Evolutionary conservation across 2,329 filamentous ascomycete genomes (phyloP).

Genomic region (Talaromyces sp.): DNA sequence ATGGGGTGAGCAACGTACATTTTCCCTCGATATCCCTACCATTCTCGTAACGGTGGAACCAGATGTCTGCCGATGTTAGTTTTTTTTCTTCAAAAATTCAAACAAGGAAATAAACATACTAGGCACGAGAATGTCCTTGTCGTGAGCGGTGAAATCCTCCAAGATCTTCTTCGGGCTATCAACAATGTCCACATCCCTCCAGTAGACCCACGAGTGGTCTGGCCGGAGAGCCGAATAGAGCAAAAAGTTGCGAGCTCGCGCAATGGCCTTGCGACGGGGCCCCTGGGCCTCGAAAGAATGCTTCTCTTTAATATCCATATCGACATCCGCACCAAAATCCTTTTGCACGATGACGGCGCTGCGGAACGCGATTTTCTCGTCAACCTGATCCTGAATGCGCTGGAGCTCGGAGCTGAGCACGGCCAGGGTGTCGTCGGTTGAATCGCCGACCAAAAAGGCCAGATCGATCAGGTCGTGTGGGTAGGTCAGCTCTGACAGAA

Average conservation of each 20-base stretch:
- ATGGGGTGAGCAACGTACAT: constrained; percentile 54
- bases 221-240: constrained; percentile 77
- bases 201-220: constrained; percentile 97
- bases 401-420: constrained; percentile 78
- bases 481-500: constrained; percentile 83
- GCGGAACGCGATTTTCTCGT: constrained; percentile 74
- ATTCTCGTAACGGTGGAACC: constrained; percentile 87
- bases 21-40: constrained; percentile 84
- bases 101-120: constrained; percentile 54
- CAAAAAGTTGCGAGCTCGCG: constrained; percentile 84
- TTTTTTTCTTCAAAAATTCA: not conserved
- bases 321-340: constrained; percentile 72
- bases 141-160: constrained; percentile 91
- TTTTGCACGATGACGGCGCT: constrained; percentile 84
- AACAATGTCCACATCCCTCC: constrained; percentile 94
- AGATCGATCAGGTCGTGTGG: constrained; percentile 94
- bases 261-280: constrained; percentile 84
- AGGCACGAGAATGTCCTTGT: constrained; percentile 86
- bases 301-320: constrained; percentile 73
- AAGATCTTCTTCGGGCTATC: constrained; percentile 83
- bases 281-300: constrained; percentile 85
- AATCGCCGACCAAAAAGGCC: constrained; percentile 89
- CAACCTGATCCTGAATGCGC: constrained; percentile 71
- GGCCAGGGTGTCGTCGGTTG: constrained; percentile 84
- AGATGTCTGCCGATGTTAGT: constrained; percentile 62